A percentile compares a stretch with the other conserved stretches of the same genome.
Conservation (phyloP, 192 early-diverging fungal genomes). For the Coemansia biformis region DNA sequence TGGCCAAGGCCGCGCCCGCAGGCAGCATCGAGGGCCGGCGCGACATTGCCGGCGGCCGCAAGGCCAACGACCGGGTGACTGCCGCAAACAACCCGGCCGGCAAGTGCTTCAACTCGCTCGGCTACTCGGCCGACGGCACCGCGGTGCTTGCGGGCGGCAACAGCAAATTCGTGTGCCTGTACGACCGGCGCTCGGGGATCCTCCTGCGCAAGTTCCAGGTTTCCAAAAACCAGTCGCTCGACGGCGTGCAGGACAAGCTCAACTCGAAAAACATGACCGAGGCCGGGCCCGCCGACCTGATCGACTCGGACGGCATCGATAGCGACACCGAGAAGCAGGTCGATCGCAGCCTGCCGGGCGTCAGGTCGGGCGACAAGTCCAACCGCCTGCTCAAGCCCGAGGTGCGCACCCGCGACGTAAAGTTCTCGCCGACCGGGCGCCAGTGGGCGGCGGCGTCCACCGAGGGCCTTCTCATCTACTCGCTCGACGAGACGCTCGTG, state of each 20-base stretch:
- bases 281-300: slow-evolving; percentile 76
- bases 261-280: slow-evolving; percentile 93
- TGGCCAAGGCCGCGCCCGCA: slow-evolving; percentile 64
- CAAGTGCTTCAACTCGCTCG: slow-evolving; percentile 87
- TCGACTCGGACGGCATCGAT: slow-evolving; percentile 74
- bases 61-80: slow-evolving; percentile 66
- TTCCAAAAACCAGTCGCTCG: slow-evolving; percentile 86
- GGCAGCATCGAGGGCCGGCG: slow-evolving; percentile 84
- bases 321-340: slow-evolving; percentile 75
- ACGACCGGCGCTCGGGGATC: slow-evolving; percentile 67
- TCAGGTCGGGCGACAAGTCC: slow-evolving; percentile 76
- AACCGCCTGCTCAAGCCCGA: slow-evolving; percentile 71
- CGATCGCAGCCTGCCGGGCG: slow-evolving; percentile 84
- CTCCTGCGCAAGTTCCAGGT: slow-evolving; percentile 89
- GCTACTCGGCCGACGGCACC: slow-evolving; percentile 91
- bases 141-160: slow-evolving; percentile 91
- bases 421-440: slow-evolving; percentile 90
- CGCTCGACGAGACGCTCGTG: slow-evolving; percentile 82
- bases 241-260: slow-evolving; percentile 85
- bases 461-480: slow-evolving; percentile 93
- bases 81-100: slow-evolving; percentile 77
- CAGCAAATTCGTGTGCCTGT: slow-evolving; percentile 94
- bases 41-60: slow-evolving; percentile 88
- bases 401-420: slow-evolving; percentile 76
- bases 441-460: slow-evolving; percentile 95